Evolutionary conservation across 176 grass and related monocot species (phyloP).

Genomic region (Hsuehochloa calcarea): DNA sequence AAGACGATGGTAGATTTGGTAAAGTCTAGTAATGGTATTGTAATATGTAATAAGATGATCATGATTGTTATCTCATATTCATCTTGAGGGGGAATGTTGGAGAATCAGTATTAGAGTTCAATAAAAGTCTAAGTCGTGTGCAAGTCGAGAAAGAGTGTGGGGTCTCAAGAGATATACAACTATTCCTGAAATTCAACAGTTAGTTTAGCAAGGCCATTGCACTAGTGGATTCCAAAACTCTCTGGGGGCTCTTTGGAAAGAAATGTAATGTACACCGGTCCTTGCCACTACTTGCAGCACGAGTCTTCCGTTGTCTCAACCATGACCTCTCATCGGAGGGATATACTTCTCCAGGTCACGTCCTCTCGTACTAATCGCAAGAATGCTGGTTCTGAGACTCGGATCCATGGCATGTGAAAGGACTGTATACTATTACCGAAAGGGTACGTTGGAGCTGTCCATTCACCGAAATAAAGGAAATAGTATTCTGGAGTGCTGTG

Average conservation of each 20-base stretch:
- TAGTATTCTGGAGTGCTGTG: conserved; percentile 19
- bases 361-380: neutral
- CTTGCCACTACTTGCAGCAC: neutral
- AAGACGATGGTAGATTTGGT: no score
- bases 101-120: no score
- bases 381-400: neutral
- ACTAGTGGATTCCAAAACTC: conserved; percentile 9
- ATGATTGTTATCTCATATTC: no score
- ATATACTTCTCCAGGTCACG: neutral
- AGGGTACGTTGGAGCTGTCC: conserved; percentile 19
- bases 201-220: neutral
- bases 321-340: conserved; percentile 11
- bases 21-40: no score
- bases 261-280: conserved; percentile 16
- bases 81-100: no score
- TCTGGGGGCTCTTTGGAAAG: neutral
- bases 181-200: no score
- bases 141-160: no score
- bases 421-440: conserved; percentile 25
- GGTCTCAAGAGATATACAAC: no score
- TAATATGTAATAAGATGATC: no score
- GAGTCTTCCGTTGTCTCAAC: conserved; percentile 8
- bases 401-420: conserved; percentile 28
- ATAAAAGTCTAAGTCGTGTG: no score
- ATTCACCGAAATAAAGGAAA: conserved; percentile 41